Evolutionary conservation across 768 basidiomycete genomes (phyloP).

Genomic region (Plicaturopsis crispa): DNA sequence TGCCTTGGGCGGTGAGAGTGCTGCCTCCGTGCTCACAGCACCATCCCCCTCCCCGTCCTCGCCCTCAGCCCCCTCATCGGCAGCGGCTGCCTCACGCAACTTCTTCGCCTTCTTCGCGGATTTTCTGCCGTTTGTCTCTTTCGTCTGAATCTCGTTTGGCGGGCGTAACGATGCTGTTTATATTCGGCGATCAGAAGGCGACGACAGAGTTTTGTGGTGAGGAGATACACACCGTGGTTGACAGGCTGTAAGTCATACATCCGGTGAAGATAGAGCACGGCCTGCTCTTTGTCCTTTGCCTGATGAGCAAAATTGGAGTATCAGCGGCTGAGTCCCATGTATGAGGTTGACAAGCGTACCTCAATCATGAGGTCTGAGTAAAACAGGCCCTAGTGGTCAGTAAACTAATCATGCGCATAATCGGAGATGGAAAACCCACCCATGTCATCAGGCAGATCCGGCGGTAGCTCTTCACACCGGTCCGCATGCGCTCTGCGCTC

Average conservation of each 20-base stretch:
- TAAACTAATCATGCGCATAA: background rate
- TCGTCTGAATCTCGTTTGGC: constrained; percentile 28
- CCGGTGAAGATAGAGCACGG: constrained; percentile 78
- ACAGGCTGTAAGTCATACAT: constrained; percentile 69
- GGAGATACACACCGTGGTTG: constrained; percentile 36
- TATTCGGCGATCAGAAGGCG: background rate
- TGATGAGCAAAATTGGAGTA: constrained; percentile 7
- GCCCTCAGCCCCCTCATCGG: constrained; percentile 4
- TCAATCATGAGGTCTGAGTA: constrained; percentile 81
- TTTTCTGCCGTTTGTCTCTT: constrained; percentile 39
- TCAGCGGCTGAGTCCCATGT: too few species aligned
- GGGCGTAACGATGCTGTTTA: constrained; percentile 32
- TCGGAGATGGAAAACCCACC: constrained; percentile 39
- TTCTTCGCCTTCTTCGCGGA: constrained; percentile 15
- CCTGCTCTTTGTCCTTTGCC: constrained; percentile 92
- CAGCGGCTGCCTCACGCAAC: background rate
- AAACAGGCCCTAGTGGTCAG: background rate
- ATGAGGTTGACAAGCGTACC: constrained; percentile 11
- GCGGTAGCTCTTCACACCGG: constrained; percentile 63
- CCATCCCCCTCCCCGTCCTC: constrained; percentile 2
- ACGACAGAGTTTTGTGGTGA: background rate
- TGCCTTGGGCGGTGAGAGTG: too few species aligned
- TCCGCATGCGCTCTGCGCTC: constrained; percentile 84
- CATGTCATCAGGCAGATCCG: constrained; percentile 59
- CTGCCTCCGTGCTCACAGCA: background rate